phyloP scores from a whole-genome alignment of 108 stramenopile genomes.

The Skeletonema marinoi region DNA sequence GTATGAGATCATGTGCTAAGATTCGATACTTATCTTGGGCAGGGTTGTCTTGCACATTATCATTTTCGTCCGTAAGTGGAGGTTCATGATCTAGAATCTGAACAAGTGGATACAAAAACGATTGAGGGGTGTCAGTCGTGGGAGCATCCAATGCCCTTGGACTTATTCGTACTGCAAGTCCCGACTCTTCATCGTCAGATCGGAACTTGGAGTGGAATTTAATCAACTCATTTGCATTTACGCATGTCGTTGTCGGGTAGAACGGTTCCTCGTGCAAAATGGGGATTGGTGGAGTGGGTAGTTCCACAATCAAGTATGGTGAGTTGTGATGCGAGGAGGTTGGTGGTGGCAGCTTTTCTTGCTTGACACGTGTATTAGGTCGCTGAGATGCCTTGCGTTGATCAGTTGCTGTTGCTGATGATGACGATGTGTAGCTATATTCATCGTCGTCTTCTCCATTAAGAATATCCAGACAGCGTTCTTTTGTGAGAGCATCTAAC shows the following conservation, averaged over 20 bases:
- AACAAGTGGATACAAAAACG: conserved; percentile 47
- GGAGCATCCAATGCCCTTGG: conserved; percentile 27
- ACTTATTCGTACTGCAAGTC: conserved; percentile 22
- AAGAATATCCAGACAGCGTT: conserved; percentile 61
- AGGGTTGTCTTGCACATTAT: conserved; percentile 72
- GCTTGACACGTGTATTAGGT: not conserved
- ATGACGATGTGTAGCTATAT: conserved; percentile 4
- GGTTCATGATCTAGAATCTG: conserved; percentile 77
- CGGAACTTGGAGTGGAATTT: conserved; percentile 52
- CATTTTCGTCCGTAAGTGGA: conserved; percentile 41
- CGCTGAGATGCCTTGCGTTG: not conserved
- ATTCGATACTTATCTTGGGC: conserved; percentile 97
- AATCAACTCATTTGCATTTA: conserved; percentile 65
- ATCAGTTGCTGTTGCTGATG: not conserved
- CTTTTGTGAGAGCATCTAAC: conserved; percentile 70
- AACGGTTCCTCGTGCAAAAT: conserved; percentile 82
- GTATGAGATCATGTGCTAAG: conserved; percentile 88
- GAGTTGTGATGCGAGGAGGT: conserved; percentile 27
- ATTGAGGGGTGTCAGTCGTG: conserved; percentile 15
- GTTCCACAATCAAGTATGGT: conserved; percentile 68
- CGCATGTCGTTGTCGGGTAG: conserved; percentile 58
- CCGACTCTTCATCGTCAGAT: not conserved
- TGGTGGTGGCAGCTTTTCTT: conserved; percentile 13
- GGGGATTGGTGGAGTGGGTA: conserved; percentile 77
- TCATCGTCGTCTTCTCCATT: conserved; percentile 44